These are phyloP conservation scores for Didymellaceae sp. DNA, from an alignment of 2,329 filamentous ascomycete species.

Conservation along the genomic window DNA sequence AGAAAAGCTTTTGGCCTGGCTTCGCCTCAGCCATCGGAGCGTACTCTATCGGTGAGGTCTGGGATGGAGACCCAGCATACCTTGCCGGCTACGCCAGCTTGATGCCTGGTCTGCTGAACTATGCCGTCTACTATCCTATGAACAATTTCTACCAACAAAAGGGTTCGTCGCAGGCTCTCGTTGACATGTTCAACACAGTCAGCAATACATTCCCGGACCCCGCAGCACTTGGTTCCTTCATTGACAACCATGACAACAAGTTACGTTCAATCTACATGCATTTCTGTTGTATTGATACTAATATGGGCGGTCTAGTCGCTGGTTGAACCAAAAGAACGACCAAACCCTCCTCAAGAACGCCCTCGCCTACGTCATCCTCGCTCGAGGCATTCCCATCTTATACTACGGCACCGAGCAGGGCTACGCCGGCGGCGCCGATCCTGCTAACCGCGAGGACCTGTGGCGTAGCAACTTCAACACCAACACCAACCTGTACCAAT, in stretches of 20 bases:
- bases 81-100: slow-evolving; percentile 60
- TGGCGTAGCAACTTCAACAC: slow-evolving; percentile 49
- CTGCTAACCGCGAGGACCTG: slow-evolving; percentile 50
- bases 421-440: slow-evolving; percentile 47
- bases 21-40: slow-evolving; percentile 64
- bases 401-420: slow-evolving; percentile 51
- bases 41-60: slow-evolving; percentile 67
- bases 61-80: slow-evolving; percentile 60
- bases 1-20: slow-evolving; percentile 63
- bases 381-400: slow-evolving; percentile 49
- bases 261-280: neutral
- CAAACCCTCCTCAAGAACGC: slow-evolving; percentile 48
- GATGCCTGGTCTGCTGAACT: slow-evolving; percentile 68
- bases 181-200: slow-evolving; percentile 46
- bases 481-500: slow-evolving; percentile 34
- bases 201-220: slow-evolving; percentile 43
- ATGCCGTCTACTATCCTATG: slow-evolving; percentile 57
- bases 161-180: slow-evolving; percentile 39
- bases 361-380: slow-evolving; percentile 47
- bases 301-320: no score
- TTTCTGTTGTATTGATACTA: no score
- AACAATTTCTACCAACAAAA: slow-evolving; percentile 47
- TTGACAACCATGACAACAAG: slow-evolving; percentile 50
- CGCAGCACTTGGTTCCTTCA: slow-evolving; percentile 45
- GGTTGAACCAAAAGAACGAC: slow-evolving; percentile 46